Conservation (phyloP, 805 yeast genomes). For the Wickerhamiella lipophila region DNA sequence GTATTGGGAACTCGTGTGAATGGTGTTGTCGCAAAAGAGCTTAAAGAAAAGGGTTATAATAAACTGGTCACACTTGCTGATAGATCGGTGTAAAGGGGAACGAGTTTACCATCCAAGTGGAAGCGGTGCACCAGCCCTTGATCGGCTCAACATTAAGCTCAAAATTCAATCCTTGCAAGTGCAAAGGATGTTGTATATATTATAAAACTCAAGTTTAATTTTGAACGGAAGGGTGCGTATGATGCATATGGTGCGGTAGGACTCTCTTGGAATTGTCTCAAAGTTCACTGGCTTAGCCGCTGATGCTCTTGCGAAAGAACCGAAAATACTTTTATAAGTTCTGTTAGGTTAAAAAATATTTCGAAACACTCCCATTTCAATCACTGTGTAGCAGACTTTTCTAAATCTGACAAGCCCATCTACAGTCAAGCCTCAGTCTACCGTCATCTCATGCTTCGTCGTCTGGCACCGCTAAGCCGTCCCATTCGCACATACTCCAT, state of each 20-base stretch:
- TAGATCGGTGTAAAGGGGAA: slow-evolving; percentile 41
- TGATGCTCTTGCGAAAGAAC: no score
- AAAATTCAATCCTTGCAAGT: background rate
- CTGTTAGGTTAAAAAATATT: no score
- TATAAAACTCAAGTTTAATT: background rate
- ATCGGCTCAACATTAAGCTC: no score
- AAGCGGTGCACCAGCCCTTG: no score
- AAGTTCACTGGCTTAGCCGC: no score
- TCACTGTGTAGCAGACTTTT: no score
- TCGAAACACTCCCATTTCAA: no score
- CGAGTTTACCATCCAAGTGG: background rate
- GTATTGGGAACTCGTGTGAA: slow-evolving; percentile 90
- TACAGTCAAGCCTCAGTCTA: no score
- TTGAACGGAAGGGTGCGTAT: no score
- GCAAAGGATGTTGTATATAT: background rate
- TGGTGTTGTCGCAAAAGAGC: slow-evolving; percentile 82
- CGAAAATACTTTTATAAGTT: no score
- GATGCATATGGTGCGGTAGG: no score
- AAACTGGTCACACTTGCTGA: slow-evolving; percentile 89
- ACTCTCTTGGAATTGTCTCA: no score
- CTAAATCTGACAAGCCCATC: background rate
- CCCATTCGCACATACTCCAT: slow-evolving; percentile 19
- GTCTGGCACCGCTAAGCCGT: background rate
- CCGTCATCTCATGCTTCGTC: slow-evolving; percentile 3
- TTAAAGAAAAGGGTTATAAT: slow-evolving; percentile 67